Percentiles rank a stretch among this genome's conserved stretches.
phyloP scores from a whole-genome alignment of 2,329 filamentous ascomycete genomes.

The Diaporthe citriasiana region DNA sequence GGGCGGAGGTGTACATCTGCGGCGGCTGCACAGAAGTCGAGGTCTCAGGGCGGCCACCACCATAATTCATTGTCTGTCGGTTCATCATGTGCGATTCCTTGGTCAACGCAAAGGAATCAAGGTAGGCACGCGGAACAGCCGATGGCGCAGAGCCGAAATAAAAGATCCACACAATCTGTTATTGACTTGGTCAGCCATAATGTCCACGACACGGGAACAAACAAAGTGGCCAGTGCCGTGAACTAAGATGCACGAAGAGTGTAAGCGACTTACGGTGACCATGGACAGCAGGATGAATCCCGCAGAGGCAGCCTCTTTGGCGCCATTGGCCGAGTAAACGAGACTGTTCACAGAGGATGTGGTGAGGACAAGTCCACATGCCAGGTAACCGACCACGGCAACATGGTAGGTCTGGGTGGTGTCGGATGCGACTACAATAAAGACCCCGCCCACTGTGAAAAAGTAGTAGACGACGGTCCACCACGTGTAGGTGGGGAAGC shows the following conservation, averaged over 20 bases:
- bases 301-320: slow-evolving; percentile 88
- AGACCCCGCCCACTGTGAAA: slow-evolving; percentile 84
- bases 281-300: slow-evolving; percentile 96
- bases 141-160: slow-evolving; percentile 96
- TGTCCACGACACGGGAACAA: not conserved
- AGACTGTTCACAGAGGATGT: slow-evolving; percentile 89
- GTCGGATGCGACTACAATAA: slow-evolving; percentile 87
- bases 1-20: slow-evolving; percentile 93
- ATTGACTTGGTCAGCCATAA: slow-evolving; percentile 19
- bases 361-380: slow-evolving; percentile 85
- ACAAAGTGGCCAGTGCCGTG: not conserved
- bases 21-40: slow-evolving; percentile 83
- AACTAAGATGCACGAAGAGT: not conserved
- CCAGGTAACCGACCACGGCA: slow-evolving; percentile 89
- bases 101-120: slow-evolving; percentile 94
- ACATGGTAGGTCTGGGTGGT: slow-evolving; percentile 90
- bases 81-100: slow-evolving; percentile 82
- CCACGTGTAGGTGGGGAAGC: slow-evolving; percentile 91
- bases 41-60: slow-evolving; percentile 83
- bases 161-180: slow-evolving; percentile 97
- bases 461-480: slow-evolving; percentile 91
- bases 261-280: slow-evolving; percentile 77
- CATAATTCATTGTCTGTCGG: slow-evolving; percentile 81
- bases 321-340: slow-evolving; percentile 80
- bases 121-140: slow-evolving; percentile 87